Evolutionary conservation across 192 early-diverging fungal species (phyloP).

Genomic region (Entomortierella chlamydospora): DNA sequence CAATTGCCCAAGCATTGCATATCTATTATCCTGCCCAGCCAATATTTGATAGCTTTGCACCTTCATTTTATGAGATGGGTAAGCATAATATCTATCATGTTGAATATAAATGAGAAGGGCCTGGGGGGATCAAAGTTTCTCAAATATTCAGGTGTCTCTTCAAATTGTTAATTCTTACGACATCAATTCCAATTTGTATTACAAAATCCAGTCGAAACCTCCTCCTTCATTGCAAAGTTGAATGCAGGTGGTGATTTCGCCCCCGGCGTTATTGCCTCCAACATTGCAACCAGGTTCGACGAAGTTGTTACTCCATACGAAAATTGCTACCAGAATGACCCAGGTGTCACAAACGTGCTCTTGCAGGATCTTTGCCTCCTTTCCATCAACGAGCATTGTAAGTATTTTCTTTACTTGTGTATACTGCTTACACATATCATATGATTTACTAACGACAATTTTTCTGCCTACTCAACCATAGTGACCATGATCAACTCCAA

Average conservation of each 20-base stretch:
- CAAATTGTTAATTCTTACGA: not conserved
- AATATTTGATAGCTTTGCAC: slow-evolving; percentile 31
- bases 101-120: no score
- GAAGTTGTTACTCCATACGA: slow-evolving; percentile 37
- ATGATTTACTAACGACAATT: not conserved
- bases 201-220: slow-evolving; percentile 14
- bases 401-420: not conserved
- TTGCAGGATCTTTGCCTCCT: slow-evolving; percentile 36
- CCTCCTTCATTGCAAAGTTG: slow-evolving; percentile 24
- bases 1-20: slow-evolving; percentile 21
- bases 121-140: no score
- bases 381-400: slow-evolving; percentile 43
- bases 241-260: slow-evolving; percentile 32
- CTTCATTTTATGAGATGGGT: slow-evolving; percentile 37
- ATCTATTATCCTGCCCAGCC: slow-evolving; percentile 19
- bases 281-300: slow-evolving; percentile 37
- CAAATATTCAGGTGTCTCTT: no score
- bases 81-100: no score
- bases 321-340: slow-evolving; percentile 5
- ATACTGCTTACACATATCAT: not conserved
- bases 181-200: no score
- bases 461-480: slow-evolving; percentile 1
- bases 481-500: slow-evolving; percentile 41
- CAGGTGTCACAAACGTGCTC: slow-evolving; percentile 20
- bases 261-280: slow-evolving; percentile 31